Percentiles rank a stretch among this genome's conserved stretches.
phyloP scores from a whole-genome alignment of 371 early-diverging fungal species.

The Capillidium heterosporum region DNA sequence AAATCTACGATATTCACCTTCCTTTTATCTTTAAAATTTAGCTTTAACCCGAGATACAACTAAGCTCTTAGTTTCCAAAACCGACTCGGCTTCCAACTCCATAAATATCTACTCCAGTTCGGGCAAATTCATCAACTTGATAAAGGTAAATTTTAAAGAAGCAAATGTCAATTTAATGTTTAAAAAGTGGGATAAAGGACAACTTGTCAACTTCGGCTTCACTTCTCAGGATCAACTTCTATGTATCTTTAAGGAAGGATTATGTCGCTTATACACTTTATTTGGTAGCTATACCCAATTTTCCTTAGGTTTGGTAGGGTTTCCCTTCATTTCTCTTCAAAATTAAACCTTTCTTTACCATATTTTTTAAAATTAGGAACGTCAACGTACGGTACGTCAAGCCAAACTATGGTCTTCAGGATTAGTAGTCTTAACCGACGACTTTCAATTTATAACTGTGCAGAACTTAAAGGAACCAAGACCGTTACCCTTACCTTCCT shows the following conservation, averaged over 20 bases:
- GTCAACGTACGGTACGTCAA: slow-evolving; percentile 55
- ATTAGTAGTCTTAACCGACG: slow-evolving; percentile 72
- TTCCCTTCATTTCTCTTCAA: neutral
- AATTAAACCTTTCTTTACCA: slow-evolving; percentile 14
- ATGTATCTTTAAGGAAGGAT: slow-evolving; percentile 77
- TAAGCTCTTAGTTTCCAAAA: neutral
- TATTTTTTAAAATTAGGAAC: slow-evolving; percentile 28
- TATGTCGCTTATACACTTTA: slow-evolving; percentile 60
- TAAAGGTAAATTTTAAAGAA: neutral
- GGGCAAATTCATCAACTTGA: neutral
- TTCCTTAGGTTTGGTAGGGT: slow-evolving; percentile 52
- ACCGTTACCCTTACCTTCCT: slow-evolving; percentile 34
- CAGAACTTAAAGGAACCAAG: slow-evolving; percentile 70
- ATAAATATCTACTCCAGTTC: neutral
- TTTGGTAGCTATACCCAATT: slow-evolving; percentile 64
- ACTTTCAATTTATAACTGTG: slow-evolving; percentile 58
- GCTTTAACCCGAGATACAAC: neutral
- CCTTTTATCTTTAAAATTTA: neutral
- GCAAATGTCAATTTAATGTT: no score
- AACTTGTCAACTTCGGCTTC: slow-evolving; percentile 83
- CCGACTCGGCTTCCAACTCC: no score
- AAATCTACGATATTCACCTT: neutral
- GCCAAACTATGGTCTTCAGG: slow-evolving; percentile 78
- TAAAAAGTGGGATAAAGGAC: slow-evolving; percentile 70
- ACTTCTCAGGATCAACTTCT: slow-evolving; percentile 67